Evolutionary conservation across 2,329 filamentous ascomycete species (phyloP), one percentile per base, ranked within the genome.

Genomic region (Apiospora pterosperma): DNA sequence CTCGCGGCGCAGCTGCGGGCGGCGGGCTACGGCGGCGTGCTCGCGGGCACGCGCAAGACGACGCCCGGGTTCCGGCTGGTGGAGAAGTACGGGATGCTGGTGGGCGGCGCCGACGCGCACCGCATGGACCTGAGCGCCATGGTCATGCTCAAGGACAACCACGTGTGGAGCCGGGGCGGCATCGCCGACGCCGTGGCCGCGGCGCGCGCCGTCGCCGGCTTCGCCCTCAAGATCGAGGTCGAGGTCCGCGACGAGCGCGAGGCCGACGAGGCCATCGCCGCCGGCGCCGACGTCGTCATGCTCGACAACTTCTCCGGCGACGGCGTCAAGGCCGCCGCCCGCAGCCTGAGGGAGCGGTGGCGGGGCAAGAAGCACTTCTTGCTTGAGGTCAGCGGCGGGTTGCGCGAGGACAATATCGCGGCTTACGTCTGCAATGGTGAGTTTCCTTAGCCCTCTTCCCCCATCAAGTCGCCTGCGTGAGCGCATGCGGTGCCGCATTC

Each of bases 121-220:
- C 85, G 96, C 36, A 92, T 97, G 79, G 96, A 99, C 76, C 83
- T 99, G 64, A 92, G 89, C 76, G 87, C 90, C 69, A 98, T 99
- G 96, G 94, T 94, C 64, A 99, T 99, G 96, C 85, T 99, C 69
- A 99, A 99, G 82, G 96, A 99, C 79, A 99, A 99, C 79, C 96
- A 99, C 79, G 90, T 99, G 64, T 97, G 95, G 91, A 93, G 92
- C 67, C 90, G 91, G 63, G 90, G 90, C 31, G 92, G 91, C 75
- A 98, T 99, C 77, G 89, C 91, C 1, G 88, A 91, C 25, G 96
- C 96, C 6, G 94, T 99, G 28, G 82, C 82, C 44, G 92, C 95
- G 2, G 96, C 96, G 28, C 92, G 92, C 76, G 84, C 89, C 12
- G 92, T 90, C 0, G 95, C 89, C 10, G 96, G 96, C 0, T 99